Base-by-base conservation (phyloP, 306 rosid species). In the Cicer bijugum region DNA sequence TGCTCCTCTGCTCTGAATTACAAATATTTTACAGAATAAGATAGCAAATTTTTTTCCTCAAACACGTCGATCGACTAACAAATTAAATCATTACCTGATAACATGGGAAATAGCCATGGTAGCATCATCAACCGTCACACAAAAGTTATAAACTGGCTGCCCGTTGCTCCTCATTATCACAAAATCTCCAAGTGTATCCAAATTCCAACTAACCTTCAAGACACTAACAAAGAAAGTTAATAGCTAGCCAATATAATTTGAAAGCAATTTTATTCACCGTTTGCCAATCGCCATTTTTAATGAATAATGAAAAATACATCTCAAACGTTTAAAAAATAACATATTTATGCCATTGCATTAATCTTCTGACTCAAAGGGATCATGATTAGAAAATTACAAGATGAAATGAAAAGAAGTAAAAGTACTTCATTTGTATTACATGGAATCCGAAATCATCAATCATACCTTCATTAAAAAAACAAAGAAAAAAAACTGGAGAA, bases 121-220 rank as follows among this genome's bases (percentile, higher is more conserved):
- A n/a, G 97, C 99, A 88, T 94, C 99, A 85, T 94, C 99, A 46
- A 91, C 95, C 0, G 99, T 91, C 71, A 94, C 99, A 72, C 97
- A 94, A 78, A 94, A 94, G 83, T 94, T 94, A 84, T 94, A 94
- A 77, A 94, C 96, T 11, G 96, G 99, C 62, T 89, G 97, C 67
- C 99, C 99, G 65, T 94, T 94, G 85, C 99, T 94, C 84, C 99
- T 87, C 99, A 94, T 91, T 43, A 94, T 82, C 53, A 94, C 99
- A 87, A 92, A 92, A 88, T 92, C 96, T 82, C 97, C 97, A 75
- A 94, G 97, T 0, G 99, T 91, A 83, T 89, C 91, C 91, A 94
- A 87, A 82, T 91, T 94, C 99, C 99, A 94, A 84, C 89, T 88
- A 83, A 94, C 97, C 99, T 94, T 94, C 92, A 94, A 69, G 83